Evolutionary conservation across 169 alveolate species (phyloP), one percentile per base, ranked within the genome.

Genomic region (Blepharisma undulans): DNA sequence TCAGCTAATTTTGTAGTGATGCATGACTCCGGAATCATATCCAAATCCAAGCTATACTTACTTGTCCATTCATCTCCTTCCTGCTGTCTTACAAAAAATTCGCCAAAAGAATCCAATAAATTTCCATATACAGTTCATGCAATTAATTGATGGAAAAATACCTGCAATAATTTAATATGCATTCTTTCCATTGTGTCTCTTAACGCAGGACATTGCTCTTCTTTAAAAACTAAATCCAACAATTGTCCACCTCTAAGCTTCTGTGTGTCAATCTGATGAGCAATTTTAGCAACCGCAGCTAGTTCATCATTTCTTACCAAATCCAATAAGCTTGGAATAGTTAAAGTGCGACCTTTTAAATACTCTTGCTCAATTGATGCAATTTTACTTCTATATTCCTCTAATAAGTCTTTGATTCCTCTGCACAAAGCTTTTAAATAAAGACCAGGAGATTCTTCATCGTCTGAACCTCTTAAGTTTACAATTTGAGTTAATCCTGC

Each of bases 321-420:
- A 30, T 81, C 84, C 66, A 78, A 34, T 1, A 94, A 25, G 27
- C 77, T 30, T 25, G 93, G 88, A 74, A 94, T 92, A 14, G 95
- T 92, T 19, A 94, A 19, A 16, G 94, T 72, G 34, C 92, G 72
- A 8, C 87, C 95, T 74, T 76, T 36, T 16, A 94, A 81, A 72
- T 94, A 94, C 61, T 94, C 96, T 36, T 94, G 94, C 86, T 94
- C 96, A 0, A 94, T 90, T 33, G 92, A 80, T 16, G 92, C 33
- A 32, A 94, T 74, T 82, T 91, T 91, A 66, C 85, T 90, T 76
- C 92, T 88, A 72, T 94, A 94, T 22, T 90, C 87, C 8, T 84
- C 86, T 18, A 92, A 76, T 2, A 94, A 80, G 79, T 92, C 94
- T 34, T 94, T 66, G 29, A 90, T 92, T 36, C 96, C 96, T 33